Conservation (phyloP, 164 flowering plant species). For the Berberis thunbergii region DNA sequence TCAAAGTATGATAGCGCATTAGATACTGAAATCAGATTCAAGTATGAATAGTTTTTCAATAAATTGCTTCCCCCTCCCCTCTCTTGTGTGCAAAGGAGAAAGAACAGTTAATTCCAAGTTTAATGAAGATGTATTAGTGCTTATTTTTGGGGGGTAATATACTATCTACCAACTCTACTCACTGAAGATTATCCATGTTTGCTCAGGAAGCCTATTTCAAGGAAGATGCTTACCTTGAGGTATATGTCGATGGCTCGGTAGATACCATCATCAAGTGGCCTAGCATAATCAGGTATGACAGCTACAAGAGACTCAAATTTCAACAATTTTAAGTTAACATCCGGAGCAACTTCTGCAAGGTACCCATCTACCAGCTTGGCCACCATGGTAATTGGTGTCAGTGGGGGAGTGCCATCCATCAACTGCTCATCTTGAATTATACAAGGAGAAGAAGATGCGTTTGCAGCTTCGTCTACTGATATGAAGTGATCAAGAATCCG, state of each 20-base stretch:
- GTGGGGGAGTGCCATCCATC: slow-evolving; percentile 30
- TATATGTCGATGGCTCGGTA: slow-evolving; percentile 79
- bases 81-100: no score
- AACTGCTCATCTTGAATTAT: slow-evolving; percentile 44
- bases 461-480: slow-evolving; percentile 21
- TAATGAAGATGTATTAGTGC: no score
- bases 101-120: no score
- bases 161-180: no score
- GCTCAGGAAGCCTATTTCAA: no score
- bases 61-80: no score
- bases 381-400: slow-evolving; percentile 58
- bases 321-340: slow-evolving; percentile 51
- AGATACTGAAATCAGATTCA: no score
- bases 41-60: no score
- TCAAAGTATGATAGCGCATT: not conserved
- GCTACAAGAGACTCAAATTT: slow-evolving; percentile 71
- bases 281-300: slow-evolving; percentile 67
- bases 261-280: slow-evolving; percentile 66
- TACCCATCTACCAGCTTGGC: slow-evolving; percentile 66
- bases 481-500: slow-evolving; percentile 66
- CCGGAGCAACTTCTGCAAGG: slow-evolving; percentile 75
- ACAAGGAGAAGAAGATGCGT: slow-evolving; percentile 23
- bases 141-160: no score
- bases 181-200: no score
- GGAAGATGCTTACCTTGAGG: slow-evolving; percentile 47